phyloP scores from a whole-genome alignment of 2,329 filamentous ascomycete genomes.

The Aureobasidium sp. region DNA sequence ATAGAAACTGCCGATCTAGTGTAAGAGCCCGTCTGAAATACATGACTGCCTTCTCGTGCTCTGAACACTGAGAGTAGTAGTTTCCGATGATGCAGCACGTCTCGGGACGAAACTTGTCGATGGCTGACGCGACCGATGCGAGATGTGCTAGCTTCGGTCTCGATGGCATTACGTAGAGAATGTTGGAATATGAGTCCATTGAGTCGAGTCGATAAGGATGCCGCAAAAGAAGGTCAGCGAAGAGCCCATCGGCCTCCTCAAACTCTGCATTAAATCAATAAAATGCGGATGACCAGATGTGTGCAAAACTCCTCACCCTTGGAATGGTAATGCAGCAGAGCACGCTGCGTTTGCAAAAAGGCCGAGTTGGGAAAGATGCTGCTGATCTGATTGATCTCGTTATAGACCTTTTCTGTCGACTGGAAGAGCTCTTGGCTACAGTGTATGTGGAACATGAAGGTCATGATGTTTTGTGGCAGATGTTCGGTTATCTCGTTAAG shows the following conservation, averaged over 20 bases:
- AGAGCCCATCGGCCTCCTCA: slow-evolving; percentile 56
- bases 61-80: slow-evolving; percentile 88
- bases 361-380: slow-evolving; percentile 79
- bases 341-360: slow-evolving; percentile 85
- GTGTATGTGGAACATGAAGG: slow-evolving; percentile 88
- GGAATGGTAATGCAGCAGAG: slow-evolving; percentile 81
- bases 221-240: slow-evolving; percentile 62
- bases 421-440: slow-evolving; percentile 90
- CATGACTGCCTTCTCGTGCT: slow-evolving; percentile 96
- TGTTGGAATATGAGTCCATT: slow-evolving; percentile 94
- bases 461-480: slow-evolving; percentile 84
- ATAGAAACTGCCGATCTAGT: slow-evolving; percentile 81
- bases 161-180: slow-evolving; percentile 85
- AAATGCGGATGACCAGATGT: neutral
- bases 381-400: slow-evolving; percentile 68
- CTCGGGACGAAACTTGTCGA: slow-evolving; percentile 94
- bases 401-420: slow-evolving; percentile 66
- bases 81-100: slow-evolving; percentile 96
- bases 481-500: slow-evolving; percentile 51
- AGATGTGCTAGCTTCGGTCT: slow-evolving; percentile 87
- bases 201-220: slow-evolving; percentile 71
- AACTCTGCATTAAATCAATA: slow-evolving; percentile 41
- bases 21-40: slow-evolving; percentile 93
- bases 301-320: slow-evolving; percentile 43
- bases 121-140: slow-evolving; percentile 80